Percentiles rank a stretch among this genome's conserved stretches.
phyloP scores from a whole-genome alignment of 73 alveolate genomes.

The Paramecium tetraurelia region DNA sequence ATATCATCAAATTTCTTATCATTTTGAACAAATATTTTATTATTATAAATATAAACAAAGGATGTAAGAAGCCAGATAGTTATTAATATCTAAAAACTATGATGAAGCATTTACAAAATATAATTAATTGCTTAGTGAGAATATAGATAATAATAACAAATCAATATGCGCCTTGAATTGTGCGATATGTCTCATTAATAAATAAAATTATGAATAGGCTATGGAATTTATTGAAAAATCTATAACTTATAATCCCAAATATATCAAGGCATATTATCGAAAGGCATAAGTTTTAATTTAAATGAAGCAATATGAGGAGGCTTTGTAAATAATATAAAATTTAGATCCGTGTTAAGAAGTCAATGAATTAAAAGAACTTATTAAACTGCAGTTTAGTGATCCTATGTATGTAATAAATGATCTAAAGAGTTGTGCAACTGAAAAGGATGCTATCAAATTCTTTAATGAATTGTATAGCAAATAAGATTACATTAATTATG shows the following conservation, averaged over 20 bases:
- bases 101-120: not conserved
- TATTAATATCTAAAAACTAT: not conserved
- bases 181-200: not conserved
- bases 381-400: not conserved
- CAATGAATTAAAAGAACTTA: not conserved
- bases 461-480: not conserved
- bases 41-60: not conserved
- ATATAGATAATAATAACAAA: not conserved
- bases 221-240: not conserved
- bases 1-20: not conserved
- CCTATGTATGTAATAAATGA: not conserved
- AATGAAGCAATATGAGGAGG: not conserved
- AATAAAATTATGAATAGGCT: not conserved
- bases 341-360: not conserved
- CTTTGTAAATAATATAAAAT: not conserved
- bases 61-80: not conserved
- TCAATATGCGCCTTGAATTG: not conserved
- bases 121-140: not conserved
- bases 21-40: not conserved
- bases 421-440: not conserved
- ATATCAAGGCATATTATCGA: not conserved
- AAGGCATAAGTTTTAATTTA: not conserved
- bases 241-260: not conserved
- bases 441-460: not conserved
- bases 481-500: not conserved